These are phyloP conservation scores for Phytophthora meadii DNA, from an alignment of 352 stramenopile species.

Conservation along the genomic window DNA sequence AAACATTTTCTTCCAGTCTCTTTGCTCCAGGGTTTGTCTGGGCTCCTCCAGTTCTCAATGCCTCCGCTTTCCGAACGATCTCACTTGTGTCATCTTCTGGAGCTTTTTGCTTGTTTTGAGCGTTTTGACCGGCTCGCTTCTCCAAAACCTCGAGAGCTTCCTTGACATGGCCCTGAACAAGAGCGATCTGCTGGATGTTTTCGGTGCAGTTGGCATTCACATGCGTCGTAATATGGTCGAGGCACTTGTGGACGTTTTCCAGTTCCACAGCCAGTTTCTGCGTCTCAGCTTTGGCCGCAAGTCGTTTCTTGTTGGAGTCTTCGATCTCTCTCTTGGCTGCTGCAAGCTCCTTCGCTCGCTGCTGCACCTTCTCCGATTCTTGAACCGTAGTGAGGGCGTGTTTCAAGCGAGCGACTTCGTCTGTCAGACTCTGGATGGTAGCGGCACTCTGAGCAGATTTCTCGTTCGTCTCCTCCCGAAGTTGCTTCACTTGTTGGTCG, in stretches of 20 bases:
- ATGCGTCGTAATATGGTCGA: slow-evolving; percentile 61
- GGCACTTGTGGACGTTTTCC: slow-evolving; percentile 70
- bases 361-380: slow-evolving; percentile 75
- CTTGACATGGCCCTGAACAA: slow-evolving; percentile 71
- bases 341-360: slow-evolving; percentile 71
- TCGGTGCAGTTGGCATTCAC: slow-evolving; percentile 60
- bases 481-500: slow-evolving; percentile 64
- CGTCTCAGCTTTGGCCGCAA: slow-evolving; percentile 83
- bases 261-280: slow-evolving; percentile 82
- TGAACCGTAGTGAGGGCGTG: slow-evolving; percentile 64
- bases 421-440: slow-evolving; percentile 58
- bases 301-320: slow-evolving; percentile 82
- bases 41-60: slow-evolving; percentile 39
- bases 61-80: slow-evolving; percentile 55
- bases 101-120: slow-evolving; percentile 22
- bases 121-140: slow-evolving; percentile 49
- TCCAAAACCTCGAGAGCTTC: slow-evolving; percentile 75
- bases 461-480: slow-evolving; percentile 66
- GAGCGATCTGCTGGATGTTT: slow-evolving; percentile 64
- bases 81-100: slow-evolving; percentile 56
- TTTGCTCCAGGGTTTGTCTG: slow-evolving; percentile 53
- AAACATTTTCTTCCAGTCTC: slow-evolving; percentile 76
- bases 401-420: slow-evolving; percentile 70
- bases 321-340: slow-evolving; percentile 77
- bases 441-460: slow-evolving; percentile 48